These are phyloP conservation scores for Goffeauzyma gilvescens DNA, from an alignment of 768 basidiomycete species.

Conservation along the genomic window DNA sequence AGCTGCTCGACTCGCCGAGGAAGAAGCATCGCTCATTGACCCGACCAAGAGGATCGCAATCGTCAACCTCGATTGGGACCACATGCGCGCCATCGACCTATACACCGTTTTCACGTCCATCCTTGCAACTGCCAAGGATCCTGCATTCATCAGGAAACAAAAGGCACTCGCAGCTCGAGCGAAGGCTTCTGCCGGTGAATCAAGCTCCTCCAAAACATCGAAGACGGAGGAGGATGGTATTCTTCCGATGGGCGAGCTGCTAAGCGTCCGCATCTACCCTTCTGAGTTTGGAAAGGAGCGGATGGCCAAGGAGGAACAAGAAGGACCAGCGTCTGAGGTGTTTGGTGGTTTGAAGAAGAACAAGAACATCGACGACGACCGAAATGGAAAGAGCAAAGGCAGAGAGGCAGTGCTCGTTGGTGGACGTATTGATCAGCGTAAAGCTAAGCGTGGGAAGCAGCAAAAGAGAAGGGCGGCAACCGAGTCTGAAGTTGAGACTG, in stretches of 20 bases:
- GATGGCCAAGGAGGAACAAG: conserved; percentile 65
- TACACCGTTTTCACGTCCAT: conserved; percentile 84
- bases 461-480: conserved; percentile 26
- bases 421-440: too few relatives aligned
- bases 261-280: conserved; percentile 71
- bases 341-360: conserved; percentile 36
- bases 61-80: conserved; percentile 97
- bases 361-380: conserved; percentile 17
- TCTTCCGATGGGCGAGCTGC: conserved; percentile 42
- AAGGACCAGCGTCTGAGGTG: conserved; percentile 72
- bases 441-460: conserved; percentile 6
- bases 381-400: conserved; percentile 37
- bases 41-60: conserved; percentile 59
- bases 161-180: conserved; percentile 14
- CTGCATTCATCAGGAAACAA: conserved; percentile 15
- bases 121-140: conserved; percentile 38
- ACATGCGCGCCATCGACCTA: conserved; percentile 70
- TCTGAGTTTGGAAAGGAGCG: conserved; percentile 79
- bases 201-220: conserved; percentile 4
- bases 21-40: conserved; percentile 32
- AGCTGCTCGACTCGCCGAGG: conserved; percentile 25
- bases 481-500: not conserved
- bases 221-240: conserved; percentile 4
- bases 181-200: too few relatives aligned
- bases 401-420: too few relatives aligned